These are phyloP conservation scores for Austroboletus novae-zelandiae DNA, from an alignment of 1,284 basidiomycete genomes.

Conservation along the genomic window DNA sequence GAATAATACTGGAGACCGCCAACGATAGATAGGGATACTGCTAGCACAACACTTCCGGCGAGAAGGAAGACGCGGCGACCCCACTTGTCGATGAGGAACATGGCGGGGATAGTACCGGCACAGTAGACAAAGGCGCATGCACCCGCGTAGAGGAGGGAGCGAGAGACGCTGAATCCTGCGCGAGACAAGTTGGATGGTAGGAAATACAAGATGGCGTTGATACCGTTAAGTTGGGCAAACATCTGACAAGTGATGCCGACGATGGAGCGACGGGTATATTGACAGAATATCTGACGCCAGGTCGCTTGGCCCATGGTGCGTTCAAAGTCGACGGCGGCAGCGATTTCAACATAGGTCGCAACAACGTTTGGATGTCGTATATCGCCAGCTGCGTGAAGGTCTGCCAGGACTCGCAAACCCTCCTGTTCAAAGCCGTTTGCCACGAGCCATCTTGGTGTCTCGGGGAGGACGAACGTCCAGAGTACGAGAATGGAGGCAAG, in stretches of 20 bases:
- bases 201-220: conserved; percentile 58
- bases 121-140: conserved; percentile 59
- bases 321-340: conserved; percentile 41
- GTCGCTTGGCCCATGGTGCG: conserved; percentile 38
- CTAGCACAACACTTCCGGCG: conserved; percentile 43
- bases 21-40: conserved; percentile 40
- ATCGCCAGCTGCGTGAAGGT: conserved; percentile 48
- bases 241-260: conserved; percentile 53
- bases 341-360: conserved; percentile 42
- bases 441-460: conserved; percentile 54
- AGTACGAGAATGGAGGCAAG: conserved; percentile 43
- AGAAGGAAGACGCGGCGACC: conserved; percentile 53
- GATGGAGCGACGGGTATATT: conserved; percentile 44
- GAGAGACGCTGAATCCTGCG: conserved; percentile 45
- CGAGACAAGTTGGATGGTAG: conserved; percentile 50
- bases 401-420: conserved; percentile 45
- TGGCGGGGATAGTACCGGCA: conserved; percentile 54
- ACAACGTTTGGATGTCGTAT: conserved; percentile 38
- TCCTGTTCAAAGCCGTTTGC: conserved; percentile 48
- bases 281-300: conserved; percentile 46
- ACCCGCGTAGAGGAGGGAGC: conserved; percentile 49
- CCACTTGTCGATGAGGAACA: conserved; percentile 54
- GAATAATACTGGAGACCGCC: conserved; percentile 45
- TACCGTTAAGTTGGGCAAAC: conserved; percentile 56
- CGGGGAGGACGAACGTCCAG: conserved; percentile 50